Conservation (phyloP, 2,329 filamentous ascomycete genomes). For the Stromatinia cepivora region DNA sequence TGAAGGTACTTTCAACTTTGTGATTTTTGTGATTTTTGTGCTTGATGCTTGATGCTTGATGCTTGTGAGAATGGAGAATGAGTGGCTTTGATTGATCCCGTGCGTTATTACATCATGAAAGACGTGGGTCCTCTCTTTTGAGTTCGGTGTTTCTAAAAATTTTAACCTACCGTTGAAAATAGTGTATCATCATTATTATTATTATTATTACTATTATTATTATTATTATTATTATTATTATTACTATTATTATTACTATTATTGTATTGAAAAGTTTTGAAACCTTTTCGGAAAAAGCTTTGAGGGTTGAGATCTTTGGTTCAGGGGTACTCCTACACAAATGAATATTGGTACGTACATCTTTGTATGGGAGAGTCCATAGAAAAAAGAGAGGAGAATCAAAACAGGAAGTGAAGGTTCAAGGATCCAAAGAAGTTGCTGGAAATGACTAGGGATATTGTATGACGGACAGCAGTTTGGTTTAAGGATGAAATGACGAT, state of each 20-base stretch:
- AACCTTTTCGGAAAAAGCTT: neutral
- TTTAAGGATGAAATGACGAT: neutral
- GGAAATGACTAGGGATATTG: neutral
- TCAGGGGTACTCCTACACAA: slow-evolving; percentile 17
- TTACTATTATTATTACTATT: too few relatives aligned
- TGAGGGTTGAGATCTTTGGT: slow-evolving; percentile 1
- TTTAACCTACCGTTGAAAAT: neutral
- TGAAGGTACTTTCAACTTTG: neutral
- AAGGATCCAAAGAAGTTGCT: slow-evolving; percentile 7
- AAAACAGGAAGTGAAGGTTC: slow-evolving; percentile 6
- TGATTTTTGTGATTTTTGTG: too few relatives aligned
- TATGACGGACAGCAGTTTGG: slow-evolving; percentile 17
- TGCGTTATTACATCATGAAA: slow-evolving; percentile 18
- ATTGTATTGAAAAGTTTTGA: neutral
- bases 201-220: too few relatives aligned
- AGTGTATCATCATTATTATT: neutral
- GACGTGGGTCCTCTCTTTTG: slow-evolving; percentile 1
- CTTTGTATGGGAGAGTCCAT: neutral
- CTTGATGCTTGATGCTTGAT: slow-evolving; percentile 8
- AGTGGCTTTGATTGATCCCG: slow-evolving; percentile 7
- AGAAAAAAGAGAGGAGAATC: neutral
- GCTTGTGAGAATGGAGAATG: neutral
- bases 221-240: too few relatives aligned
- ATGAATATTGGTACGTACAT: neutral
- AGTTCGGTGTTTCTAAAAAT: slow-evolving; percentile 8